These are phyloP conservation scores for Umbelopsis sp. DNA, from an alignment of 192 early-diverging fungal genomes.

Conservation along the genomic window DNA sequence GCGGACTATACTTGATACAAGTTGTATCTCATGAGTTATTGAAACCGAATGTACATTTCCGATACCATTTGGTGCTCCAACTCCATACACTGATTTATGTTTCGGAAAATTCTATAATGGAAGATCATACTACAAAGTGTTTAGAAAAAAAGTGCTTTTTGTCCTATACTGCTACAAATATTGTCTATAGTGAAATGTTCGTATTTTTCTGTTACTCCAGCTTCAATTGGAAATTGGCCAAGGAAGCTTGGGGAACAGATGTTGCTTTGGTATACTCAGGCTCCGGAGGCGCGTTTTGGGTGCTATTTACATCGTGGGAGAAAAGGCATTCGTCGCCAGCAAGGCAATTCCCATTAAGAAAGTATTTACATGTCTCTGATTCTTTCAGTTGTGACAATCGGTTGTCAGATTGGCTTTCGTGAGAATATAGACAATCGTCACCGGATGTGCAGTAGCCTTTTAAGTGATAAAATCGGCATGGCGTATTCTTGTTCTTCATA, in stretches of 20 bases:
- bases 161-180: no score
- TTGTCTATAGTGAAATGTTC: neutral
- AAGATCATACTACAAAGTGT: no score
- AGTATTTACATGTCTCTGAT: conserved; percentile 20
- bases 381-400: neutral
- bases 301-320: conserved; percentile 24
- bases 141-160: no score
- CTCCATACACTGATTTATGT: no score
- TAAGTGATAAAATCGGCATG: conserved; percentile 41
- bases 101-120: no score
- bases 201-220: neutral
- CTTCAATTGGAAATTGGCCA: neutral
- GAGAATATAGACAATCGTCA: conserved; percentile 37
- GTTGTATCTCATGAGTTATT: no score
- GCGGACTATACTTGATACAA: no score
- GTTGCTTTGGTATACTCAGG: neutral
- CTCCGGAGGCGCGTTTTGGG: neutral
- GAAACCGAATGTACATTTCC: no score
- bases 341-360: conserved; percentile 36
- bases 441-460: conserved; percentile 39
- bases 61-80: no score
- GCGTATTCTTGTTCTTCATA: conserved; percentile 19
- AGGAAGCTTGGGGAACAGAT: neutral
- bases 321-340: conserved; percentile 34
- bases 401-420: neutral